These are phyloP conservation scores for Lolium perenne DNA, from an alignment of 176 grass and related monocot species.

Conservation along the genomic window DNA sequence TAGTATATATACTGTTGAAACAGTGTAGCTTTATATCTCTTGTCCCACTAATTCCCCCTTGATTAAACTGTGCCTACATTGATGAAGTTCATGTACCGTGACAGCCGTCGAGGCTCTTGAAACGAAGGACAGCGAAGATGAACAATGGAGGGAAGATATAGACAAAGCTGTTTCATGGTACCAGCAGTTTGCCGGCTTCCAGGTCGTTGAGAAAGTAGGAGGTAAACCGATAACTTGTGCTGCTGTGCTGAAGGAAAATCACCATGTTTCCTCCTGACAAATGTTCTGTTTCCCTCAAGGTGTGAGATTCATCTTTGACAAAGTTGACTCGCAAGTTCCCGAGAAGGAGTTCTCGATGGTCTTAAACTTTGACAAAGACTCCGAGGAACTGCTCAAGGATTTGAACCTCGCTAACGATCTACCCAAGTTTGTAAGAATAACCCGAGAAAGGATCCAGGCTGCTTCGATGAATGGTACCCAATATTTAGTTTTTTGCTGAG, in stretches of 20 bases:
- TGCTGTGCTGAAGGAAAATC: neutral
- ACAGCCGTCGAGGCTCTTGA: constrained; percentile 58
- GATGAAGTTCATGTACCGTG: constrained; percentile 11
- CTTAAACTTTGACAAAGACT: constrained; percentile 53
- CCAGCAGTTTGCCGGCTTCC: constrained; percentile 60
- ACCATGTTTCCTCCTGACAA: constrained; percentile 29
- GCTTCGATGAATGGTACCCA: constrained; percentile 59
- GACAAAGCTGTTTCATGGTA: constrained; percentile 59
- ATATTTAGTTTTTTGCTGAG: constrained; percentile 18
- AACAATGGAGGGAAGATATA: constrained; percentile 29
- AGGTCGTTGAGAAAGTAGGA: constrained; percentile 39
- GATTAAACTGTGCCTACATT: neutral
- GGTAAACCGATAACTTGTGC: constrained; percentile 32
- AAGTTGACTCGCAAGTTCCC: constrained; percentile 56
- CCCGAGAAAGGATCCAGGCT: constrained; percentile 68
- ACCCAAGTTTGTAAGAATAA: constrained; percentile 59
- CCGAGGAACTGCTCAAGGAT: no score
- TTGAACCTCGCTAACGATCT: constrained; percentile 54
- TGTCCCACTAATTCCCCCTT: neutral
- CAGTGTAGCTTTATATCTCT: neutral
- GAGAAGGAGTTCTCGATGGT: constrained; percentile 65
- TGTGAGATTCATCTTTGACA: constrained; percentile 75
- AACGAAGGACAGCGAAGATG: constrained; percentile 41
- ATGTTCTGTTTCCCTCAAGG: constrained; percentile 43
- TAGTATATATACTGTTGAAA: neutral